Base-by-base conservation (phyloP, 2,329 filamentous ascomycete genomes). In the Sclerotinia borealis region DNA sequence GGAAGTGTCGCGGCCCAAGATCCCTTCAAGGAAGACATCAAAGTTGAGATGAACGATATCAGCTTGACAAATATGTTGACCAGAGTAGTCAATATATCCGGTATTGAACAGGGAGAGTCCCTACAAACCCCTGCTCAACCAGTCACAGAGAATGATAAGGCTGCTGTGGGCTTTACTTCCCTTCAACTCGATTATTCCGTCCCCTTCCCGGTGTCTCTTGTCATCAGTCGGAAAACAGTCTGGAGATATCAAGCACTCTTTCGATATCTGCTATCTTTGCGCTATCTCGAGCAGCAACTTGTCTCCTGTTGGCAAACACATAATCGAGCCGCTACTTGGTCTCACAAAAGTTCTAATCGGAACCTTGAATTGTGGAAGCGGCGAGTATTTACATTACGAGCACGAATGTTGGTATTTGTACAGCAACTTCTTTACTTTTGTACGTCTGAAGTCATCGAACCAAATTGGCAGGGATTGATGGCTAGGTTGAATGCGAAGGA, bases 11-110 rank as follows among this genome's bases (percentile, higher is more conserved):
- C 96, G 17, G 92, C 93, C 0, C 84, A 96, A 64, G 95, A 99
- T 74, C 92, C 93, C 0, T 99, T 96, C 82, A 99, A 98, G 74
- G 95, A 99, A 77, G 93, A 99, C 73, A 91, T 99, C 76, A 96
- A 96, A 76, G 92, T 99, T 27, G 89, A 93, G 72, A 97, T 98
- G 90, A 97, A 97, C 75, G 92, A 96, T 70, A 88, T 93, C 45
- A 91, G 92, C 7, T 84, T 99, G 51, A 96, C 92, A 15, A 96
- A 96, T 73, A 96, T 92, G 79, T 80, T 99, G 64, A 96, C 97
- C 83, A 89, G 93, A 60, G 93, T 99, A 59, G 93, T 99, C 67
- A 97, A 93, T 72, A 96, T 98, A 68, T 96, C 92, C 4, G 95
- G 95, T 50, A 91, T 98, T 66, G 93, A 98, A 71, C 90, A 96